These are phyloP conservation scores for Tricharina praecox DNA, from an alignment of 495 filamentous ascomycete species.

Conservation along the genomic window DNA sequence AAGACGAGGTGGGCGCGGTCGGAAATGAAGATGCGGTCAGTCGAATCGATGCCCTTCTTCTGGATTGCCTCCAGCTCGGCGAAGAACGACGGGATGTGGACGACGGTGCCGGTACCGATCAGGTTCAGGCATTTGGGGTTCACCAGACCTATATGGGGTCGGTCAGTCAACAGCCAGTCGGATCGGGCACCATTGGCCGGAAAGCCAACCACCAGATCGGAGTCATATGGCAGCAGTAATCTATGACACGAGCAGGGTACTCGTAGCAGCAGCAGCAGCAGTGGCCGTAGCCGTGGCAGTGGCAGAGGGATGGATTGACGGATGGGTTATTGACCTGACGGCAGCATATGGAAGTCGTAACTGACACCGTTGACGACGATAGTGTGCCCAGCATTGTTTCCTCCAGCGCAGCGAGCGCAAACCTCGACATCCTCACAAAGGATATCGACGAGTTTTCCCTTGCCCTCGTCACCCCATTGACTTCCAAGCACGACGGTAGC, in stretches of 20 bases:
- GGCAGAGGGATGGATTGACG: neutral
- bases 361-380: slow-evolving; percentile 44
- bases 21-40: slow-evolving; percentile 55
- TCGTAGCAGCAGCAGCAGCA: neutral
- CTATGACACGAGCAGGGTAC: neutral
- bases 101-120: slow-evolving; percentile 69
- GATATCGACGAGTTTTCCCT: slow-evolving; percentile 58
- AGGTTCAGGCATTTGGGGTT: slow-evolving; percentile 64
- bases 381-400: slow-evolving; percentile 47
- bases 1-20: slow-evolving; percentile 73
- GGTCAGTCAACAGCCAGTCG: neutral
- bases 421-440: slow-evolving; percentile 41
- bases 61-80: slow-evolving; percentile 58
- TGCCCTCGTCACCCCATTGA: slow-evolving; percentile 60
- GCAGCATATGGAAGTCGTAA: slow-evolving; percentile 58
- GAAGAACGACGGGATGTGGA: slow-evolving; percentile 78
- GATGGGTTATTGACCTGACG: slow-evolving; percentile 30
- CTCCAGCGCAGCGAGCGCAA: slow-evolving; percentile 47
- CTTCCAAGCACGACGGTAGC: slow-evolving; percentile 45
- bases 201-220: neutral
- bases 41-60: slow-evolving; percentile 51
- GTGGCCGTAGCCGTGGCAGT: neutral
- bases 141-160: slow-evolving; percentile 42
- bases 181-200: neutral
- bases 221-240: no score